A percentile compares a stretch with the other conserved stretches of the same genome.
Evolutionary conservation across 495 filamentous ascomycete species (phyloP).

Genomic region (Penicillium samsonianum): DNA sequence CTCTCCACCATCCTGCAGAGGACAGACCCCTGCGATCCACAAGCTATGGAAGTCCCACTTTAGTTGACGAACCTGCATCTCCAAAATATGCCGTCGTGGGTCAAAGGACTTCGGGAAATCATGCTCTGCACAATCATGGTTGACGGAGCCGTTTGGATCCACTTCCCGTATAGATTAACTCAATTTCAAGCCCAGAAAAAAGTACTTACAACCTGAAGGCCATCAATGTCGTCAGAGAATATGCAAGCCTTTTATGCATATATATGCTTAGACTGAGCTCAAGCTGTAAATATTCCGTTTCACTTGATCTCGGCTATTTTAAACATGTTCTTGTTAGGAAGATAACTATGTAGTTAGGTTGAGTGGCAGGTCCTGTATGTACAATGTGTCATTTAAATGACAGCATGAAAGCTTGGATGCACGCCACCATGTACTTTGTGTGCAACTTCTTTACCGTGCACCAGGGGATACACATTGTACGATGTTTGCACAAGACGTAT

Average conservation of each 20-base stretch:
- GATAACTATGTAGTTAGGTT: not conserved
- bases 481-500: too few relatives aligned
- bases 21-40: not conserved
- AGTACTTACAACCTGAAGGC: not conserved
- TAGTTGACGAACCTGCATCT: not conserved
- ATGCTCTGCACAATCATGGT: constrained; percentile 2
- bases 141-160: constrained; percentile 8
- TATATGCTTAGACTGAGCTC: not conserved
- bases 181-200: constrained; percentile 1
- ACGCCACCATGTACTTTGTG: not conserved
- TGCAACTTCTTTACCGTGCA: not conserved
- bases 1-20: not conserved
- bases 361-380: not conserved
- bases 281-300: not conserved
- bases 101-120: not conserved
- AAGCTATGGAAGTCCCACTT: not conserved
- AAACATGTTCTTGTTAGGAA: not conserved
- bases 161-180: constrained; percentile 8
- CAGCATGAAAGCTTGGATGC: not conserved
- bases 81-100: not conserved
- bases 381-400: not conserved
- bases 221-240: not conserved
- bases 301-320: not conserved
- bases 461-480: not conserved
- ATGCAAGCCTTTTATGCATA: not conserved